Evolutionary conservation across 2,329 filamentous ascomycete genomes (phyloP), one percentile per base, ranked within the genome.

Genomic region (Penicillium sp.): DNA sequence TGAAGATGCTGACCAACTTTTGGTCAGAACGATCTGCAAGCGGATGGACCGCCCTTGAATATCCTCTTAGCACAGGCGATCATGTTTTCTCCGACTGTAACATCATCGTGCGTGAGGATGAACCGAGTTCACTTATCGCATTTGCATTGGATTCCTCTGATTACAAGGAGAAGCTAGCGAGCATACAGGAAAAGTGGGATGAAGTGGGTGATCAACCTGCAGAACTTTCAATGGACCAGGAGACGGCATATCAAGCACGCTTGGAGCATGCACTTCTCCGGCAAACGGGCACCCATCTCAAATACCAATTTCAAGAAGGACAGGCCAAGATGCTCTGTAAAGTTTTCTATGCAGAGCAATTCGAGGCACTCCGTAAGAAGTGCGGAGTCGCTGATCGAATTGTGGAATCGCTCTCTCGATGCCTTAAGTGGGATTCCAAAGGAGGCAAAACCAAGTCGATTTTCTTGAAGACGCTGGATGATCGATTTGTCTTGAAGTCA

Each of bases 1-100:
- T 98, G 81, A 95, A 94, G 65, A 90, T 96, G 74, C 77, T 98
- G 39, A 93, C 90, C 12, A 96, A 91, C 61, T 98, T 98, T 68
- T 98, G 93, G 93, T 94, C 93, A 2, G 94, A 98, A 69, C 83
- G 93, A 45, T 97, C 93, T 41, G 89, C 94, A 25, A 96, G 90
- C 66, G 90, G 91, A 34, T 98, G 93, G 93, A 80, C 86, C 5
- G 82, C 86, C 24, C 78, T 98, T 18, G 93, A 98, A 46, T 98
- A 98, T 61, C 94, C 94, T 3, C 80, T 97, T 53, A 86, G 82
- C 55, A 76, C 85, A 39, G 88, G 85, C 12, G 93, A 98, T 65
- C 93, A 98, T 66, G 90, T 98, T 41, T 97, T 97, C 71, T 87
- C 90, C 46, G 90, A 98, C 70, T 95, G 90, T 7, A 89, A 98